These are phyloP conservation scores for Rhodotorula sp. DNA, from an alignment of 1,284 basidiomycete genomes.

Conservation along the genomic window DNA sequence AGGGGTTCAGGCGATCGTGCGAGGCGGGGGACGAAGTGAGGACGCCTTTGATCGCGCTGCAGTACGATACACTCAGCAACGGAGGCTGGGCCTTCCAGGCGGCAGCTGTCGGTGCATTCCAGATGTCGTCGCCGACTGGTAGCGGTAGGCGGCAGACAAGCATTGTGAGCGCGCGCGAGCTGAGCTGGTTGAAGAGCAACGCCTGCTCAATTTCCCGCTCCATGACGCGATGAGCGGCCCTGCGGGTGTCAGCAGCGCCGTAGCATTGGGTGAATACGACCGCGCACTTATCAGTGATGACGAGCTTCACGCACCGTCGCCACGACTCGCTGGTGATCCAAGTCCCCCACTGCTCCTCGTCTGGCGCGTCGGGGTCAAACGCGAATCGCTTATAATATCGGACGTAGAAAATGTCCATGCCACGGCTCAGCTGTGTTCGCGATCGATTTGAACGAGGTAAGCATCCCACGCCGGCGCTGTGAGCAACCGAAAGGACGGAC, in stretches of 20 bases:
- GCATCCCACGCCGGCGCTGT: too few species aligned
- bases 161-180: conserved; percentile 4
- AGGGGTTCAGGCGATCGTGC: background rate
- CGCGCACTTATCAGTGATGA: background rate
- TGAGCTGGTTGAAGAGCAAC: background rate
- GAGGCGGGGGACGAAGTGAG: background rate
- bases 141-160: background rate
- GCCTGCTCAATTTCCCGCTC: conserved; percentile 4
- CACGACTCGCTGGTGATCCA: background rate
- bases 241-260: background rate
- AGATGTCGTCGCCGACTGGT: background rate
- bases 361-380: too few species aligned
- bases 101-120: background rate
- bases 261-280: background rate
- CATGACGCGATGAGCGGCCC: background rate
- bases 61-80: background rate
- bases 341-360: background rate
- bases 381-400: background rate
- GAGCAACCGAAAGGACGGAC: too few species aligned
- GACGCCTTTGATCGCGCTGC: background rate
- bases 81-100: background rate
- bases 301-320: background rate
- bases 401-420: conserved; percentile 1
- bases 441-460: background rate
- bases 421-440: conserved; percentile 1